Evolutionary conservation across 2,329 filamentous ascomycete species (phyloP).

Genomic region (Juglanconis juglandina): DNA sequence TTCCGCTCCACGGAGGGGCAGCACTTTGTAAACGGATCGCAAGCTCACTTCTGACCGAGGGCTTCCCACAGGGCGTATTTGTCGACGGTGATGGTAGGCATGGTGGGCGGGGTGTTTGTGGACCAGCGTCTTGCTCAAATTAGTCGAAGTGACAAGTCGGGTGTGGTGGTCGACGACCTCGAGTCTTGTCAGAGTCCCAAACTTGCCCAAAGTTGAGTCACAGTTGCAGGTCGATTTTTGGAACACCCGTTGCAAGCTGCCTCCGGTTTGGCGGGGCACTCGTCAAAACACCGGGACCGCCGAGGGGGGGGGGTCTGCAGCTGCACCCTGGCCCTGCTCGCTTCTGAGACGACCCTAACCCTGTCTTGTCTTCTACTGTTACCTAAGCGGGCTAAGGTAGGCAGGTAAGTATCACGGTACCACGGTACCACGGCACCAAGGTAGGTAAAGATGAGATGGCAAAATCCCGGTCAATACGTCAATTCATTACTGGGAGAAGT

Average conservation of each 20-base stretch:
- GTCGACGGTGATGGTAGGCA: conserved; percentile 96
- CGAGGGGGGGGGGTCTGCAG: conserved; percentile 1
- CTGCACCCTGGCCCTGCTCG: not conserved
- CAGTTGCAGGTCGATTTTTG: conserved; percentile 13
- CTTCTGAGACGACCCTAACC: not conserved
- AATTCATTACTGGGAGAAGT: too few species aligned
- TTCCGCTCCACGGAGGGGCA: conserved; percentile 1
- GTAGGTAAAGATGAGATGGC: too few species aligned
- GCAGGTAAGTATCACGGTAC: too few species aligned
- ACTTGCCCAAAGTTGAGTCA: conserved; percentile 11
- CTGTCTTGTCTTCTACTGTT: too few species aligned
- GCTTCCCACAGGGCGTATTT: conserved; percentile 94
- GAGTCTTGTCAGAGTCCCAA: conserved; percentile 6
- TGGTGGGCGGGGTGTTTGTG: conserved; percentile 39
- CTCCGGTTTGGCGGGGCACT: conserved; percentile 2
- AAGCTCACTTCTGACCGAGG: conserved; percentile 75
- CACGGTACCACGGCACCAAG: too few species aligned
- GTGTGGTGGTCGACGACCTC: not conserved
- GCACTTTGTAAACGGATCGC: conserved; percentile 7
- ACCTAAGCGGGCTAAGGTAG: too few species aligned
- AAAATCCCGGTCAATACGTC: too few species aligned
- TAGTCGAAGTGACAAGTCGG: not conserved
- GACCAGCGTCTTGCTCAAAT: conserved; percentile 1
- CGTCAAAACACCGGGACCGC: not conserved
- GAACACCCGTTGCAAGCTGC: conserved; percentile 3